These are phyloP conservation scores for Vigna hirtella DNA, from an alignment of 306 rosid species.

Conservation along the genomic window DNA sequence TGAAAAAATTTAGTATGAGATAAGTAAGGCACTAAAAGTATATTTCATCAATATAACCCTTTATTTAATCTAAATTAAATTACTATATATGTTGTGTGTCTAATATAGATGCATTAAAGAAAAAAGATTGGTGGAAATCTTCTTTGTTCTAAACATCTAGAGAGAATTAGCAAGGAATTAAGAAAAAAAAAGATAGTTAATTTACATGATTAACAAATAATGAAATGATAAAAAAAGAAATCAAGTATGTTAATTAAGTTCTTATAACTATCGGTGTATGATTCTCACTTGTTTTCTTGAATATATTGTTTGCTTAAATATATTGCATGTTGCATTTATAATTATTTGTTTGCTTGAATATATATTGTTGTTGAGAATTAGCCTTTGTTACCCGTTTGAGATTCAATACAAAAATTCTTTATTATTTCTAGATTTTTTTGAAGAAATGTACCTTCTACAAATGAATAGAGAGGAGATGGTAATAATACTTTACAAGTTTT, in stretches of 20 bases:
- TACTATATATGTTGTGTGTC: neutral
- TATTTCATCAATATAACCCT: neutral
- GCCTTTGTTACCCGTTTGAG: too few relatives aligned
- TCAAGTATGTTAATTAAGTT: neutral
- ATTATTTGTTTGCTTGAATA: too few relatives aligned
- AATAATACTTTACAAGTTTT: too few relatives aligned
- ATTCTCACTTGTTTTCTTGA: too few relatives aligned
- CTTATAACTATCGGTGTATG: neutral
- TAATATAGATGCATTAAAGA: neutral
- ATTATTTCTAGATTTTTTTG: too few relatives aligned
- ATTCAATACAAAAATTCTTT: too few relatives aligned
- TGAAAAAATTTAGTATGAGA: neutral
- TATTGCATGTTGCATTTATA: too few relatives aligned
- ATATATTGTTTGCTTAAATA: too few relatives aligned
- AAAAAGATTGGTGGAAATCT: neutral
- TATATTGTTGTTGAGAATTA: too few relatives aligned
- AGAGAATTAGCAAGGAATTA: neutral
- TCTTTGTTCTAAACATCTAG: neutral
- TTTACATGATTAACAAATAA: neutral
- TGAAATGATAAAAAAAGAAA: neutral
- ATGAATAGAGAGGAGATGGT: too few relatives aligned
- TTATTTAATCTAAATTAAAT: neutral
- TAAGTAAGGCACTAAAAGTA: neutral
- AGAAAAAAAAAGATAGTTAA: neutral
- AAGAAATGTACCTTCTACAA: too few relatives aligned